Conservation (phyloP, 192 early-diverging fungal species). For the Backusella westeae region DNA sequence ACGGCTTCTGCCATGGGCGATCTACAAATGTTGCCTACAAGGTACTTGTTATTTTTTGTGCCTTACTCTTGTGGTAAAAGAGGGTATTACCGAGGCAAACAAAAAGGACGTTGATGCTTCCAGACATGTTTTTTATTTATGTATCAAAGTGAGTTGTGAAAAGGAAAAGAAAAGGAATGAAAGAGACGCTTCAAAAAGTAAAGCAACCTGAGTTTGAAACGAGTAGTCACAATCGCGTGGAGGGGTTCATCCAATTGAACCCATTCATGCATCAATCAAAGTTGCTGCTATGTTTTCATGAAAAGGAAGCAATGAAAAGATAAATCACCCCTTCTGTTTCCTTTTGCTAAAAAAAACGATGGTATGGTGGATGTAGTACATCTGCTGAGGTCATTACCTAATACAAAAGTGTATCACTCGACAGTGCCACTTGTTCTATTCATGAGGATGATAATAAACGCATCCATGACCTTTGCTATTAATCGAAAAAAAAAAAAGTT, state of each 20-base stretch:
- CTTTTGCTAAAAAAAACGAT: too few species aligned
- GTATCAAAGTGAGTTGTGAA: background rate
- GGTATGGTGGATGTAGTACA: too few species aligned
- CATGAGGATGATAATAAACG: too few species aligned
- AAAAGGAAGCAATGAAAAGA: too few species aligned
- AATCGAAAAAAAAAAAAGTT: background rate
- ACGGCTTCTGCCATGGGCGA: slow-evolving; percentile 94
- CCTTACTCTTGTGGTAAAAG: background rate
- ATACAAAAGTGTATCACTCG: too few species aligned
- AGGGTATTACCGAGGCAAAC: slow-evolving; percentile 10
- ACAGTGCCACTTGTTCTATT: too few species aligned
- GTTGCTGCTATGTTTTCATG: too few species aligned
- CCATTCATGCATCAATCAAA: too few species aligned
- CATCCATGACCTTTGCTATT: too few species aligned
- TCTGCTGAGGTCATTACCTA: too few species aligned
- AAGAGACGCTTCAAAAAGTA: background rate
- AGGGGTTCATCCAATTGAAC: too few species aligned
- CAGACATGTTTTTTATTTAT: background rate
- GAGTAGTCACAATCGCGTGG: background rate
- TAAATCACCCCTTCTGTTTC: too few species aligned
- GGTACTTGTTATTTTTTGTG: background rate
- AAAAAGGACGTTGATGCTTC: background rate
- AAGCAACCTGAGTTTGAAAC: background rate
- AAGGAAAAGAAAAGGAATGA: background rate
- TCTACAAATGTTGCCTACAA: slow-evolving; percentile 40